Percentiles rank a stretch among this genome's conserved stretches.
Evolutionary conservation across 139 green algal species (phyloP).

Genomic region (Picochlorum sp.): DNA sequence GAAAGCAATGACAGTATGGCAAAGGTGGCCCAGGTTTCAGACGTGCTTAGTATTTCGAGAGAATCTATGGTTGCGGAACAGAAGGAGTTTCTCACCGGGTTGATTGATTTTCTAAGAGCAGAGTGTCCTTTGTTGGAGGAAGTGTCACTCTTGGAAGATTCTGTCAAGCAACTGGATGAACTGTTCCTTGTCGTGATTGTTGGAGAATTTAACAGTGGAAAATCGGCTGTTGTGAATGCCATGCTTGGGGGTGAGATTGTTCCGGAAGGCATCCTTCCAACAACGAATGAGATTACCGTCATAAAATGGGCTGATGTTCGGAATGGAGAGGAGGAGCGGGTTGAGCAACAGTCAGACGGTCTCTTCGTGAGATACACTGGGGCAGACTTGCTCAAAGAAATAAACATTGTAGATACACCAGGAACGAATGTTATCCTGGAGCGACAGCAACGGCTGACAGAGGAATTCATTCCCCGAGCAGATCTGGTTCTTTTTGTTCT

Average conservation of each 20-base stretch:
- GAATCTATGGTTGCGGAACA: constrained; percentile 45
- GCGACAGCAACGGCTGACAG: constrained; percentile 93
- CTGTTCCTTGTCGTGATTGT: constrained; percentile 94
- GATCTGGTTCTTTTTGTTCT: constrained; percentile 98
- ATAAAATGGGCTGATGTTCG: constrained; percentile 54
- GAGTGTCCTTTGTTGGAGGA: constrained; percentile 42
- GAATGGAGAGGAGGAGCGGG: constrained; percentile 10
- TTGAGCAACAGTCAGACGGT: constrained; percentile 62
- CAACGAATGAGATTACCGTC: constrained; percentile 98
- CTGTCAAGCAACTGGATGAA: constrained; percentile 75
- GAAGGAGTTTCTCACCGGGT: constrained; percentile 34
- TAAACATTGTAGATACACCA: constrained; percentile 95
- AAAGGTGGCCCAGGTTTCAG: constrained; percentile 16
- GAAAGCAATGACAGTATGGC: not conserved
- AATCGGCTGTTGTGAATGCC: constrained; percentile 89
- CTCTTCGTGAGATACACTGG: constrained; percentile 69
- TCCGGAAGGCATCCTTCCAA: constrained; percentile 88
- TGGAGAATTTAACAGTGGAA: constrained; percentile 92
- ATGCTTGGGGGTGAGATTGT: constrained; percentile 77
- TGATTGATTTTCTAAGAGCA: constrained; percentile 24
- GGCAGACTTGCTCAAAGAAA: constrained; percentile 62
- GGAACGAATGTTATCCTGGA: constrained; percentile 97
- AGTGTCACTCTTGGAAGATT: constrained; percentile 44
- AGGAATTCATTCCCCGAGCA: constrained; percentile 94
- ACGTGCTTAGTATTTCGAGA: constrained; percentile 26